Percentiles rank a stretch among this genome's conserved stretches.
Conservation (phyloP, 1,139 yeast genomes). For the Yamadazyma sp. region DNA sequence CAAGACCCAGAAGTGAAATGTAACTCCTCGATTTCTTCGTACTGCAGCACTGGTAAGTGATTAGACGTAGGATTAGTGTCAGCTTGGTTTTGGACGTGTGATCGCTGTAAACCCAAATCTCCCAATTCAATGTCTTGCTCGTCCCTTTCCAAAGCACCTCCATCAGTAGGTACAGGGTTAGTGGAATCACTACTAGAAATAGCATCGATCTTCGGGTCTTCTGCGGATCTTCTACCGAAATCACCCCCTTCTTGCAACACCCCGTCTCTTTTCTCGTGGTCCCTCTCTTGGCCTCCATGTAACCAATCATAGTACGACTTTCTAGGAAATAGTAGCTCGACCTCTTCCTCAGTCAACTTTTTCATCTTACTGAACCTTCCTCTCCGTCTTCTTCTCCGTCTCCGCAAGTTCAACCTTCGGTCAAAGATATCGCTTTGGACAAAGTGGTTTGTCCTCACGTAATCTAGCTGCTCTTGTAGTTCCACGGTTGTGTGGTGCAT, state of each 20-base stretch:
- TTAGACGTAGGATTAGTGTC: too few species aligned
- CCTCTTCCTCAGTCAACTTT: conserved; percentile 58
- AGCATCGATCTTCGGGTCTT: conserved; percentile 5
- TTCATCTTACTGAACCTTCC: conserved; percentile 48
- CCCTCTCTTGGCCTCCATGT: conserved; percentile 53
- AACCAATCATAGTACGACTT: conserved; percentile 64
- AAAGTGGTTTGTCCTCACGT: conserved; percentile 32
- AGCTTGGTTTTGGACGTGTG: background rate
- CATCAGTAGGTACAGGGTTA: background rate
- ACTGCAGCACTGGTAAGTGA: too few species aligned
- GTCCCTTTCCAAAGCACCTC: background rate
- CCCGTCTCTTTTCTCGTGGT: conserved; percentile 33
- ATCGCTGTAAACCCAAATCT: conserved; percentile 2
- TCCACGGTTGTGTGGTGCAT: conserved; percentile 25
- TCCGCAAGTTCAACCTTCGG: conserved; percentile 21
- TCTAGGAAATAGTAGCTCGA: conserved; percentile 65
- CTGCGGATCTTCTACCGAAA: conserved; percentile 3
- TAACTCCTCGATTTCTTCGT: conserved; percentile 25
- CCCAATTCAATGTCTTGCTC: conserved; percentile 7
- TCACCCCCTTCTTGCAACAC: conserved; percentile 32
- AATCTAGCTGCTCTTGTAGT: conserved; percentile 36
- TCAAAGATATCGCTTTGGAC: conserved; percentile 33
- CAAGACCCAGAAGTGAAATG: conserved; percentile 74
- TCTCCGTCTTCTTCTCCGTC: conserved; percentile 31
- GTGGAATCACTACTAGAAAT: conserved; percentile 2